Evolutionary conservation across 257 asterid species (phyloP).

Genomic region (Solanum sitiens): DNA sequence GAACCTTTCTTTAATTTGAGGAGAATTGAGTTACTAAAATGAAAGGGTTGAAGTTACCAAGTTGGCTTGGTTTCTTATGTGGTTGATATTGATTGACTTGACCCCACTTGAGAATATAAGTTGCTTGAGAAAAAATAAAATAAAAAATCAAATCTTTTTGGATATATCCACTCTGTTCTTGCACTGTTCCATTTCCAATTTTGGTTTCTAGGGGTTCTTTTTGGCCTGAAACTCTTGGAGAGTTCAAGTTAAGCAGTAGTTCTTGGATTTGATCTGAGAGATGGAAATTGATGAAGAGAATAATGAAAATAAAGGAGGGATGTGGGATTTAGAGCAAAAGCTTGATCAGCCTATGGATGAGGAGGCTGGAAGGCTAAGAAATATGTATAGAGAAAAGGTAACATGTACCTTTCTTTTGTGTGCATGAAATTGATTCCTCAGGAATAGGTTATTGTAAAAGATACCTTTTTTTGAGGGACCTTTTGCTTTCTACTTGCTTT

Average conservation of each 20-base stretch:
- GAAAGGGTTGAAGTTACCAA: not conserved
- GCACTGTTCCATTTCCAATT: not conserved
- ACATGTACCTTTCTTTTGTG: not conserved
- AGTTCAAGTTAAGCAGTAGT: not conserved
- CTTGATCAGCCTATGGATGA: conserved; percentile 99
- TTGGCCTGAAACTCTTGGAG: not conserved
- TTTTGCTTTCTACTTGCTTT: not conserved
- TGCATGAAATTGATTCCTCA: not conserved
- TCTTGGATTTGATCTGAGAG: not conserved
- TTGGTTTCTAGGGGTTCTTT: not conserved
- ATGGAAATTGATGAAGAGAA: conserved; percentile 44
- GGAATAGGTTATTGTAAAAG: not conserved
- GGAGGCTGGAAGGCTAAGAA: conserved; percentile 83
- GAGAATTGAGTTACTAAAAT: not conserved
- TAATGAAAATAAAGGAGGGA: conserved; percentile 57
- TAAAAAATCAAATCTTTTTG: not conserved
- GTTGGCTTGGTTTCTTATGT: conserved; percentile 3
- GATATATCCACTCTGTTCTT: not conserved
- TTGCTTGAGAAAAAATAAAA: not conserved
- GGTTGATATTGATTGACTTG: conserved; percentile 14
- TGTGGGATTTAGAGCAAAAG: conserved; percentile 98
- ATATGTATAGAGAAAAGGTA: conserved; percentile 91
- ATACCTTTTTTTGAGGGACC: not conserved
- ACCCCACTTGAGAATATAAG: conserved; percentile 13
- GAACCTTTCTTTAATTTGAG: not conserved